Percentiles rank a stretch among this genome's conserved stretches.
Evolutionary conservation across 2,329 filamentous ascomycete genomes (phyloP).

Genomic region (Penicillium glabrum): DNA sequence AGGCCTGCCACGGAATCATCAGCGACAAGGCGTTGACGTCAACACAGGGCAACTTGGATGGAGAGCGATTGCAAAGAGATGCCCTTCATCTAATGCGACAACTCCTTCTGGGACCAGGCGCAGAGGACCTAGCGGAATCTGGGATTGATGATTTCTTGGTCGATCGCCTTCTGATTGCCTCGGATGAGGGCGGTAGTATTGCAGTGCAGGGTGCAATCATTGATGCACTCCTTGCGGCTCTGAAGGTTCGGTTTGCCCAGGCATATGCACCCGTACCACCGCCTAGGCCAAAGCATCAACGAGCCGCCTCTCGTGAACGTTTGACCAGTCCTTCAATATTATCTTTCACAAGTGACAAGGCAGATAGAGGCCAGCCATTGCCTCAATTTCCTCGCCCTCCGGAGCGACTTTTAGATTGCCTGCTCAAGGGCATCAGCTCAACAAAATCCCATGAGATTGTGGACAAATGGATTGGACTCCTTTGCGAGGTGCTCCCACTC

Average conservation of each 20-base stretch:
- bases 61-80: slow-evolving; percentile 68
- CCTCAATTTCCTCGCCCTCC: slow-evolving; percentile 46
- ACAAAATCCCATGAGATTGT: slow-evolving; percentile 71
- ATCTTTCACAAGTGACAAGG: slow-evolving; percentile 48
- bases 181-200: slow-evolving; percentile 60
- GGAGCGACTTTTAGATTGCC: slow-evolving; percentile 73
- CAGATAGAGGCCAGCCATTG: slow-evolving; percentile 37
- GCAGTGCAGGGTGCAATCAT: slow-evolving; percentile 76
- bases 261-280: slow-evolving; percentile 34
- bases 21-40: slow-evolving; percentile 18
- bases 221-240: slow-evolving; percentile 71
- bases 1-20: slow-evolving; percentile 31
- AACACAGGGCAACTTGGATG: slow-evolving; percentile 48
- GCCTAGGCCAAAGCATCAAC: slow-evolving; percentile 34
- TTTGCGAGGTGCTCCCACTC: slow-evolving; percentile 78
- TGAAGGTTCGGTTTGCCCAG: slow-evolving; percentile 60
- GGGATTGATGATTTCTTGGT: slow-evolving; percentile 72
- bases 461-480: slow-evolving; percentile 87
- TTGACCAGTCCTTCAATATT: slow-evolving; percentile 43
- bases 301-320: slow-evolving; percentile 40
- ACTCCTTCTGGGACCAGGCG: slow-evolving; percentile 40
- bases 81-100: slow-evolving; percentile 65
- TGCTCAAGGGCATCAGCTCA: slow-evolving; percentile 78
- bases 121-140: slow-evolving; percentile 38
- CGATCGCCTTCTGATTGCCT: slow-evolving; percentile 62